These are phyloP conservation scores for Ganoderma sinense DNA, from an alignment of 1,284 basidiomycete species.

Conservation along the genomic window DNA sequence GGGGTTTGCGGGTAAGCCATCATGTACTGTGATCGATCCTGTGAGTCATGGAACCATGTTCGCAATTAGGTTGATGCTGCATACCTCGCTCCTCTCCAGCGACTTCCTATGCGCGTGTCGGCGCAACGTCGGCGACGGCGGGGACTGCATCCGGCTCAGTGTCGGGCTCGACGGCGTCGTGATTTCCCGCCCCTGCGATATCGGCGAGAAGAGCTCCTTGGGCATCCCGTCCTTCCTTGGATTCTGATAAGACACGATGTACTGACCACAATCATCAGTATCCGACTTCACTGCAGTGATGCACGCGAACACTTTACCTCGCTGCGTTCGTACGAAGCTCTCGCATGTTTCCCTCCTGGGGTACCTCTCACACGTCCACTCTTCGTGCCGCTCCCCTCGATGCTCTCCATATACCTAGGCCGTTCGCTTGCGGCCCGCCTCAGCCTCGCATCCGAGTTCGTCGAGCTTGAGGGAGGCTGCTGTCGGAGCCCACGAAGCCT, in stretches of 20 bases:
- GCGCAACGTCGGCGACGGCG: constrained; percentile 31
- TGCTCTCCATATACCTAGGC: constrained; percentile 16
- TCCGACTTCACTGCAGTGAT: neutral
- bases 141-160: constrained; percentile 24
- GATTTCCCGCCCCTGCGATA: constrained; percentile 13
- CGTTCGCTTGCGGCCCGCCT: constrained; percentile 32
- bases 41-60: neutral
- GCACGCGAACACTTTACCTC: constrained; percentile 32
- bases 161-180: constrained; percentile 28
- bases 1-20: constrained; percentile 40
- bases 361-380: constrained; percentile 23
- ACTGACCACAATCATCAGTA: constrained; percentile 26
- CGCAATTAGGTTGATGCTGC: neutral
- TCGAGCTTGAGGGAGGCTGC: constrained; percentile 30
- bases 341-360: constrained; percentile 24
- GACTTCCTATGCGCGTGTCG: constrained; percentile 31
- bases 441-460: constrained; percentile 24
- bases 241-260: constrained; percentile 40
- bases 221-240: constrained; percentile 27
- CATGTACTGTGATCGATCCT: constrained; percentile 30
- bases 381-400: constrained; percentile 21
- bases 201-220: constrained; percentile 7
- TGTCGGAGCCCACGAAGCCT: constrained; percentile 29
- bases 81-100: constrained; percentile 34
- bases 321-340: constrained; percentile 39